A percentile compares a stretch with the other conserved stretches of the same genome.
Conservation (phyloP, 192 early-diverging fungal species). For the Bifiguratus adelaidae region DNA sequence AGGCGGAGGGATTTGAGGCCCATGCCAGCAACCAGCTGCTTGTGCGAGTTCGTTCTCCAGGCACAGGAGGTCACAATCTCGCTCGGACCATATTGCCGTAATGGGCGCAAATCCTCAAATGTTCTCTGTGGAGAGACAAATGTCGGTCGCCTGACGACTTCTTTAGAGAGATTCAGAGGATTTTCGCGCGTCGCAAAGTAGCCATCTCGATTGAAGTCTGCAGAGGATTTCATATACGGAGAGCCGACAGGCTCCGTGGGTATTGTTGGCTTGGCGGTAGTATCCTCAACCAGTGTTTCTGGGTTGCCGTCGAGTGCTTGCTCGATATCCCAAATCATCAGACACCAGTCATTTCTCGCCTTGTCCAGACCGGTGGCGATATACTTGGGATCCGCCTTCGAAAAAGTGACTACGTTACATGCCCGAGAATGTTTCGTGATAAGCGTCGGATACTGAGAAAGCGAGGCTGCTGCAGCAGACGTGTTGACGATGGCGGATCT, state of each 20-base stretch:
- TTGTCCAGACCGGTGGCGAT: slow-evolving; percentile 67
- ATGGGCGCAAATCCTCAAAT: slow-evolving; percentile 16
- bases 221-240: not conserved
- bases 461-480: slow-evolving; percentile 4
- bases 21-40: slow-evolving; percentile 60
- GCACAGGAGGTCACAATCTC: slow-evolving; percentile 57
- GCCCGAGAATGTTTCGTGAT: slow-evolving; percentile 39
- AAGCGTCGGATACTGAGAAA: slow-evolving; percentile 26
- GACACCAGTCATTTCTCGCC: slow-evolving; percentile 54
- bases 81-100: slow-evolving; percentile 49
- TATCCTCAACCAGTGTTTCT: not conserved
- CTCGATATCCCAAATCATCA: slow-evolving; percentile 70
- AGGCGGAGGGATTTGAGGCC: slow-evolving; percentile 54
- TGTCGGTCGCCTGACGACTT: not conserved
- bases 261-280: not conserved
- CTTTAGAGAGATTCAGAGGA: not conserved
- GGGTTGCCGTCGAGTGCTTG: slow-evolving; percentile 28
- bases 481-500: not conserved
- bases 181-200: not conserved
- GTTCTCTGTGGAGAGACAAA: not conserved
- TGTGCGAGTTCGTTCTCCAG: slow-evolving; percentile 47
- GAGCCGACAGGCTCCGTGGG: not conserved
- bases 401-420: slow-evolving; percentile 68
- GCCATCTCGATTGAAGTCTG: not conserved
- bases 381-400: slow-evolving; percentile 39